Evolutionary conservation across 352 stramenopile genomes (phyloP).

Genomic region (Phytophthora pinifolia): DNA sequence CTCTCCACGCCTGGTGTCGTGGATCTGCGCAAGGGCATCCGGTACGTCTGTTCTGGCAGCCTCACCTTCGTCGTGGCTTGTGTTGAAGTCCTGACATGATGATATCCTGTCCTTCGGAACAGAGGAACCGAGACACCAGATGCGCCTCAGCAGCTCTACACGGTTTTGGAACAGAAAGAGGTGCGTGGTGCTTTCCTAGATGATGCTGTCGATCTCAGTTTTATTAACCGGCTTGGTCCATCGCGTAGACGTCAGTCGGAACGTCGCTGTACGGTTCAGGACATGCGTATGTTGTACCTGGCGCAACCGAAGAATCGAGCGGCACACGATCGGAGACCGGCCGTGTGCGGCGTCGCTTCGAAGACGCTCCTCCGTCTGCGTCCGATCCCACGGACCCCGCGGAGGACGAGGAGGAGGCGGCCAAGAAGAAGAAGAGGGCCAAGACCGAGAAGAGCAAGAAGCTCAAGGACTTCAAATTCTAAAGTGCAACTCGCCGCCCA

Average conservation of each 20-base stretch:
- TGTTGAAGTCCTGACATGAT: conserved; percentile 4
- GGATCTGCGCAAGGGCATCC: conserved; percentile 78
- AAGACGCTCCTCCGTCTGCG: conserved; percentile 44
- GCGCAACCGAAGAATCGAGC: conserved; percentile 30
- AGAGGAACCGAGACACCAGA: conserved; percentile 67
- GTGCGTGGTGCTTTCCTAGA: conserved; percentile 25
- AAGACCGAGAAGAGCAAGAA: conserved; percentile 84
- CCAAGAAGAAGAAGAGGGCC: conserved; percentile 72
- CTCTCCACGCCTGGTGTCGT: conserved; percentile 71
- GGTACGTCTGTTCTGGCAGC: conserved; percentile 27
- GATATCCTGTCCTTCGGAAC: conserved; percentile 9
- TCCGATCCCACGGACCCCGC: conserved; percentile 30
- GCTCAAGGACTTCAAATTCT: conserved; percentile 88
- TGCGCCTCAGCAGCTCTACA: conserved; percentile 71
- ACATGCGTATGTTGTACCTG: conserved; percentile 72
- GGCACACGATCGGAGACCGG: conserved; percentile 47
- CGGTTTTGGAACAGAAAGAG: conserved; percentile 75
- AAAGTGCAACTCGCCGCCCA: conserved; percentile 21
- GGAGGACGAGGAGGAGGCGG: conserved; percentile 54
- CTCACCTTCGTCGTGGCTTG: not conserved
- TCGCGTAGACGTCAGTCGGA: conserved; percentile 58
- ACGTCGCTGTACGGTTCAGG: conserved; percentile 75
- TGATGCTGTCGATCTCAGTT: not conserved
- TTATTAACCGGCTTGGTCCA: conserved; percentile 1
- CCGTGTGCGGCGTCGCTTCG: conserved; percentile 68